Evolutionary conservation across 352 stramenopile genomes (phyloP).

Genomic region (Globisporangium apiculatum): DNA sequence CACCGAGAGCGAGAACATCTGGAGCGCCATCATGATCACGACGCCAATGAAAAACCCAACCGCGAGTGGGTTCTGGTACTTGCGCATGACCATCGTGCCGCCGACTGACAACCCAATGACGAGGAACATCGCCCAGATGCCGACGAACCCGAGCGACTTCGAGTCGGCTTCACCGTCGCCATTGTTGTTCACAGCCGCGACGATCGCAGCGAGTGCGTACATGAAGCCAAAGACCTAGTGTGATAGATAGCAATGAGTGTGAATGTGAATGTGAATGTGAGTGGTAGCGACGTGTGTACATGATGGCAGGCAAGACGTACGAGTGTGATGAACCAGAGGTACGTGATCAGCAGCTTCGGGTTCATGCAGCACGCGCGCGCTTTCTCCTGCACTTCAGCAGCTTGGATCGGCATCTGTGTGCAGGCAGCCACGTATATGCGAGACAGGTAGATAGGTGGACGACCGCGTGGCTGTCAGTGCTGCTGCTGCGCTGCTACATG

Average conservation of each 20-base stretch:
- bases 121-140: constrained; percentile 80
- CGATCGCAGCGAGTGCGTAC: constrained; percentile 81
- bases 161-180: constrained; percentile 50
- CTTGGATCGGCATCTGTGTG: constrained; percentile 43
- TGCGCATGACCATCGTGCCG: constrained; percentile 86
- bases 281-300: constrained; percentile 10
- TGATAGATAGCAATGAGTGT: constrained; percentile 12
- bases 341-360: constrained; percentile 80
- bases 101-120: constrained; percentile 73
- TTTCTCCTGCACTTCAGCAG: constrained; percentile 47
- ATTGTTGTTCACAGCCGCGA: constrained; percentile 77
- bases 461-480: background rate
- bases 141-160: constrained; percentile 78
- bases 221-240: constrained; percentile 71
- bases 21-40: constrained; percentile 87
- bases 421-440: background rate
- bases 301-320: constrained; percentile 11
- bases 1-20: constrained; percentile 81
- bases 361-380: constrained; percentile 69
- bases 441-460: no score
- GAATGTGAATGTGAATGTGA: constrained; percentile 67
- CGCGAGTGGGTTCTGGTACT: constrained; percentile 81
- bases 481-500: background rate
- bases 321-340: constrained; percentile 79
- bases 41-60: constrained; percentile 89